A percentile compares a stretch with the other conserved stretches of the same genome.
Evolutionary conservation across 2,329 filamentous ascomycete genomes (phyloP).

Genomic region (Penicillium freii): DNA sequence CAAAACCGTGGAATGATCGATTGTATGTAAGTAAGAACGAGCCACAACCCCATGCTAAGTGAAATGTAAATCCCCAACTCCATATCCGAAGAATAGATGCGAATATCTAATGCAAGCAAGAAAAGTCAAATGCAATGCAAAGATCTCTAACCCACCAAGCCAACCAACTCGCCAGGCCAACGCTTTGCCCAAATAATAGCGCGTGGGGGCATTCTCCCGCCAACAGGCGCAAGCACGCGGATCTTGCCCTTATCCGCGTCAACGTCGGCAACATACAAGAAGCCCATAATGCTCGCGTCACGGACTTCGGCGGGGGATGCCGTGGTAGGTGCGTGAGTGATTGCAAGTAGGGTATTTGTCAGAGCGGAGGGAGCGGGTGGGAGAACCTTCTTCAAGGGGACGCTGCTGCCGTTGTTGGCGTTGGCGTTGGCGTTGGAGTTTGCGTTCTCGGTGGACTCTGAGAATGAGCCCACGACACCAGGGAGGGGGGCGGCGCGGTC

Average conservation of each 20-base stretch:
- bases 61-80: not conserved
- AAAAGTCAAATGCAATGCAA: not conserved
- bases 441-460: constrained; percentile 16
- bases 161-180: constrained; percentile 83
- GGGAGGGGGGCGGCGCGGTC: constrained; percentile 21
- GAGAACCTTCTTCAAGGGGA: constrained; percentile 59
- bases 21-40: not conserved
- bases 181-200: constrained; percentile 75
- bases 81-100: not conserved
- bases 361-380: constrained; percentile 60
- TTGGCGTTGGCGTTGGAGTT: constrained; percentile 23
- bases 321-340: constrained; percentile 72
- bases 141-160: constrained; percentile 59
- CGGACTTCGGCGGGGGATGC: constrained; percentile 71
- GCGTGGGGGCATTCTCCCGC: constrained; percentile 72
- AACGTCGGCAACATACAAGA: constrained; percentile 87
- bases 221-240: constrained; percentile 78
- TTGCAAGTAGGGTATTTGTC: constrained; percentile 77
- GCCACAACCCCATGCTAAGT: constrained; percentile 6
- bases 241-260: constrained; percentile 80
- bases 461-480: constrained; percentile 20
- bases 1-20: not conserved
- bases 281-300: constrained; percentile 83
- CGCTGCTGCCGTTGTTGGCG: constrained; percentile 20
- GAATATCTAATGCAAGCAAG: not conserved